phyloP scores from a whole-genome alignment of 306 rosid species.

The Carpinus fangiana region DNA sequence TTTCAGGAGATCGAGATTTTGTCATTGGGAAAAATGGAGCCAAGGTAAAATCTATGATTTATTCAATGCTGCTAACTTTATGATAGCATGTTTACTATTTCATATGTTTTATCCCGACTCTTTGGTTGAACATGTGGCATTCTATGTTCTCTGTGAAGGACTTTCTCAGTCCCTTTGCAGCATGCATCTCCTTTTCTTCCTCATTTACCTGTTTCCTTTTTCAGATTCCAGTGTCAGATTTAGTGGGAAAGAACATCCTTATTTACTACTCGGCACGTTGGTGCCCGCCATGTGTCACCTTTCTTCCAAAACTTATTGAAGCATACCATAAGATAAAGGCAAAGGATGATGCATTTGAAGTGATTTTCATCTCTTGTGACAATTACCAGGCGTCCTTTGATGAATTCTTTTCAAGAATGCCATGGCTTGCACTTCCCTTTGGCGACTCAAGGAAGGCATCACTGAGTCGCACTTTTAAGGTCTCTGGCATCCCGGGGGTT shows the following conservation, averaged over 20 bases:
- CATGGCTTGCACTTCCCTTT: slow-evolving; percentile 83
- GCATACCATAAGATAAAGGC: slow-evolving; percentile 64
- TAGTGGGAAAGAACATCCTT: slow-evolving; percentile 66
- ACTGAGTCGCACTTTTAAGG: slow-evolving; percentile 55
- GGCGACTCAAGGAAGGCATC: slow-evolving; percentile 66
- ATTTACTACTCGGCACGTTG: slow-evolving; percentile 87
- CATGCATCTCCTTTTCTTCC: not conserved
- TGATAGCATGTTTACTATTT: not conserved
- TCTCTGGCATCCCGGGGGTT: slow-evolving; percentile 59
- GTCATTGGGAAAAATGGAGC: slow-evolving; percentile 49
- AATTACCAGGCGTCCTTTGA: slow-evolving; percentile 58
- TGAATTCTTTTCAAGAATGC: slow-evolving; percentile 66
- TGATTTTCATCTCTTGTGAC: slow-evolving; percentile 74
- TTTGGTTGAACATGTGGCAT: not conserved
- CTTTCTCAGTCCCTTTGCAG: not conserved
- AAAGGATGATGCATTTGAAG: slow-evolving; percentile 57
- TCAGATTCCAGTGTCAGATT: slow-evolving; percentile 66
- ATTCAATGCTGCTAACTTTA: not conserved
- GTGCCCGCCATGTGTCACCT: slow-evolving; percentile 79
- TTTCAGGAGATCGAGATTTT: slow-evolving; percentile 48
- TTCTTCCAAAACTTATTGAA: slow-evolving; percentile 65
- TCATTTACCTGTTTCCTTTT: not conserved
- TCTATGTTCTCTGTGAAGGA: not conserved
- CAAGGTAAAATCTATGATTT: slow-evolving; percentile 44
- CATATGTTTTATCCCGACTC: not conserved